Percentiles rank a stretch among this genome's conserved stretches.
Evolutionary conservation across 306 rosid species (phyloP).

Genomic region (Crotalaria pallida): DNA sequence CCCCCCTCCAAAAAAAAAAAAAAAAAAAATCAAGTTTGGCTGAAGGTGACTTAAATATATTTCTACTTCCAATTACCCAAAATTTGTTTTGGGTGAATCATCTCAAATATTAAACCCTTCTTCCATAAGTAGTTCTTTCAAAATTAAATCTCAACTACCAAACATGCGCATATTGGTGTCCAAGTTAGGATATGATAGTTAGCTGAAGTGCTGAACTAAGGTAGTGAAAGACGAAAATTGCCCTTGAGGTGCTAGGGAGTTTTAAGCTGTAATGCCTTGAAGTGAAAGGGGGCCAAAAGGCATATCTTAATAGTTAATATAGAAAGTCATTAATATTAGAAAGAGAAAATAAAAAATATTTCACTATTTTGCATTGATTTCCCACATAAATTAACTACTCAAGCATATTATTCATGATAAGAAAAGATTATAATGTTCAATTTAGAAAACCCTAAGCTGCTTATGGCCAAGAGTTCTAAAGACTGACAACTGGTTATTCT

Average conservation of each 20-base stretch:
- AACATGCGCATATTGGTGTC: background rate
- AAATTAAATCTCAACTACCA: background rate
- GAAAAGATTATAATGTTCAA: background rate
- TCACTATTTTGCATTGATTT: background rate
- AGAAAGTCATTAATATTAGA: background rate
- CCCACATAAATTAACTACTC: background rate
- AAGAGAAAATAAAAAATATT: background rate
- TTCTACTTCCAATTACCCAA: background rate
- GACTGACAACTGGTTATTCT: background rate
- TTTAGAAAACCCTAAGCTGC: background rate
- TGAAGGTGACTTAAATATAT: background rate
- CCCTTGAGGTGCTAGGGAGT: background rate
- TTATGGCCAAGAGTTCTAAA: background rate
- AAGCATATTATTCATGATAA: background rate
- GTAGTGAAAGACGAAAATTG: background rate
- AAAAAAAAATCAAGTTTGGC: too few species aligned
- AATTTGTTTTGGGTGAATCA: background rate
- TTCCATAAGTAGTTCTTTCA: background rate
- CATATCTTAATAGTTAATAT: background rate
- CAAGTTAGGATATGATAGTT: background rate
- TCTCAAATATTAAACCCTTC: background rate
- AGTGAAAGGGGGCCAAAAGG: background rate
- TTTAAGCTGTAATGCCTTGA: background rate
- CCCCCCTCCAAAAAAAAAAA: too few species aligned
- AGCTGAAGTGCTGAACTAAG: background rate